Evolutionary conservation across 108 stramenopile species (phyloP).

Genomic region (Chaetoceros tenuissimus): DNA sequence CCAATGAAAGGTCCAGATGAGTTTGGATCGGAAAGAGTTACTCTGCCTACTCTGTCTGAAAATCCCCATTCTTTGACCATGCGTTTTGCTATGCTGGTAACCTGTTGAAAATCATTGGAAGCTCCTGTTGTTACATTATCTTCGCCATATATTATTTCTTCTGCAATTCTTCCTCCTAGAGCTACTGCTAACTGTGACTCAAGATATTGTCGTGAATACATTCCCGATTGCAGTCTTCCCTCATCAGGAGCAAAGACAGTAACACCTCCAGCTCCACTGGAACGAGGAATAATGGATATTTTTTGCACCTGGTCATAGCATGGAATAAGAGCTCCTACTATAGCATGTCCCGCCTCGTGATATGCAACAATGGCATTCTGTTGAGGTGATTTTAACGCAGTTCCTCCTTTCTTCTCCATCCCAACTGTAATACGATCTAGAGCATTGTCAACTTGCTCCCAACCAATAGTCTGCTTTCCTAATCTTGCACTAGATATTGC

Average conservation of each 20-base stretch:
- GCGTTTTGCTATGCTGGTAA: constrained; percentile 87
- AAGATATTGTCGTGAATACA: constrained; percentile 71
- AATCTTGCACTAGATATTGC: constrained; percentile 80
- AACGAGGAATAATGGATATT: constrained; percentile 87
- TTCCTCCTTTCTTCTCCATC: constrained; percentile 48
- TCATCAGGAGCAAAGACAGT: constrained; percentile 92
- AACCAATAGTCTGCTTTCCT: constrained; percentile 40
- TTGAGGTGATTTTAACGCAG: constrained; percentile 58
- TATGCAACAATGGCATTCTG: constrained; percentile 75
- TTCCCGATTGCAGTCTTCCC: constrained; percentile 56
- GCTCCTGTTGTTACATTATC: constrained; percentile 93
- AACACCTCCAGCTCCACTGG: constrained; percentile 79
- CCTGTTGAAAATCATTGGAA: constrained; percentile 92
- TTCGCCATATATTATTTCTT: constrained; percentile 90
- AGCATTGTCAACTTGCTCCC: constrained; percentile 86
- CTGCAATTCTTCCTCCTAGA: constrained; percentile 92
- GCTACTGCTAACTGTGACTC: constrained; percentile 67
- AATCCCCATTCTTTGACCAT: constrained; percentile 88
- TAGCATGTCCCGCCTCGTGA: constrained; percentile 89
- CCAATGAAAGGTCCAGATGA: constrained; percentile 42
- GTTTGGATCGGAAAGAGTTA: constrained; percentile 34
- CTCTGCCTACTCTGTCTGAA: constrained; percentile 54
- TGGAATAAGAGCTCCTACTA: constrained; percentile 69
- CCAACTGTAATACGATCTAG: constrained; percentile 90
- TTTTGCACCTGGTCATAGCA: constrained; percentile 83